Evolutionary conservation across 2,329 filamentous ascomycete genomes (phyloP).

Genomic region (Xylaria sp.): DNA sequence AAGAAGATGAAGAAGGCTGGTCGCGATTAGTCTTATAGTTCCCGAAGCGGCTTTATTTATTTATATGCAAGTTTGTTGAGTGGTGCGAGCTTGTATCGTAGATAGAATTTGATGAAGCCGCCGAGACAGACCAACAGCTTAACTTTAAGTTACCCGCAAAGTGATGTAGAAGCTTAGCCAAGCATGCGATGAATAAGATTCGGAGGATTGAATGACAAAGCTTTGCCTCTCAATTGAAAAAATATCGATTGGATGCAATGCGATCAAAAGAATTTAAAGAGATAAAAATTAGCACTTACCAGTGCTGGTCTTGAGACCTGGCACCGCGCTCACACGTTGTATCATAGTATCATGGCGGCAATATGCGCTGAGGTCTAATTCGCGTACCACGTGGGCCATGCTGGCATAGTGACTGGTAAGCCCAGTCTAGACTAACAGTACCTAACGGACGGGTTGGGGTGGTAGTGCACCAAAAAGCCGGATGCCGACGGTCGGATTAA

Average conservation of each 20-base stretch:
- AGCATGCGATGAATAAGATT: not conserved
- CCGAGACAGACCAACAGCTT: not conserved
- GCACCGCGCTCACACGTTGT: constrained; percentile 65
- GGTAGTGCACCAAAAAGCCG: constrained; percentile 30
- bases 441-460: constrained; percentile 26
- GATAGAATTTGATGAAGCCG: not conserved
- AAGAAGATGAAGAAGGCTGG: constrained; percentile 86
- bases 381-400: constrained; percentile 51
- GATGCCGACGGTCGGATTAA: constrained; percentile 27
- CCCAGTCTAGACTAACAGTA: constrained; percentile 28
- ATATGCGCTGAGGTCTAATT: constrained; percentile 49
- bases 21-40: constrained; percentile 40
- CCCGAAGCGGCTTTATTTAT: not conserved
- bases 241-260: not conserved
- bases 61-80: not conserved
- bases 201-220: not conserved
- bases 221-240: not conserved
- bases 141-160: not conserved
- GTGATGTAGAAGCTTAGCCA: constrained; percentile 4
- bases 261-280: not conserved
- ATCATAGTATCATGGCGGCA: constrained; percentile 56
- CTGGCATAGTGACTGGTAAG: constrained; percentile 47
- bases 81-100: not conserved
- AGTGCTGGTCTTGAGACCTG: constrained; percentile 67
- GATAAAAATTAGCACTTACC: constrained; percentile 56